phyloP scores from a whole-genome alignment of 768 basidiomycete species.

The Lactarius vividus region DNA sequence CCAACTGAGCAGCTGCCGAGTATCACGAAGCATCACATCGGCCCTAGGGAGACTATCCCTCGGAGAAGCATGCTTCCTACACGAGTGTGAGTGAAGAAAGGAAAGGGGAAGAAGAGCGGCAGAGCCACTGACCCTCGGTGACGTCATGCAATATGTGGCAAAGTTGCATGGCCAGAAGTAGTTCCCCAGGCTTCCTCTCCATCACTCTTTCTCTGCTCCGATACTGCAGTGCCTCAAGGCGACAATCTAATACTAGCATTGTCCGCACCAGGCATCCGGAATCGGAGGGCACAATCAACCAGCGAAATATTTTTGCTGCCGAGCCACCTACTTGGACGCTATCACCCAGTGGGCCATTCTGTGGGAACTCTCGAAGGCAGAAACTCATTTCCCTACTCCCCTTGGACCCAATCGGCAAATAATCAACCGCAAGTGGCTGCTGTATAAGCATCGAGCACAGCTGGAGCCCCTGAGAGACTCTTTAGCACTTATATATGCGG shows the following conservation, averaged over 20 bases:
- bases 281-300: background rate
- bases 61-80: background rate
- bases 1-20: background rate
- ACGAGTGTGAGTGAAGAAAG: background rate
- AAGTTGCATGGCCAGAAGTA: background rate
- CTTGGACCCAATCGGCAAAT: background rate
- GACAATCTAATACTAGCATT: background rate
- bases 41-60: background rate
- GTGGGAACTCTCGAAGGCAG: background rate
- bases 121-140: background rate
- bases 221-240: background rate
- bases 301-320: background rate
- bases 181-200: background rate
- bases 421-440: background rate
- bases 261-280: background rate
- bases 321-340: background rate
- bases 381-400: background rate
- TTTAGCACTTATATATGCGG: background rate
- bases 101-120: background rate
- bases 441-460: background rate
- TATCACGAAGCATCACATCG: background rate
- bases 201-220: background rate
- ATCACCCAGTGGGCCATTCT: background rate
- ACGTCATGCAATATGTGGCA: slow-evolving; percentile 3
- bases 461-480: background rate